Percentiles rank a stretch among this genome's conserved stretches.
Conservation (phyloP, 352 stramenopile species). For the Globisporangium uncinulatum region DNA sequence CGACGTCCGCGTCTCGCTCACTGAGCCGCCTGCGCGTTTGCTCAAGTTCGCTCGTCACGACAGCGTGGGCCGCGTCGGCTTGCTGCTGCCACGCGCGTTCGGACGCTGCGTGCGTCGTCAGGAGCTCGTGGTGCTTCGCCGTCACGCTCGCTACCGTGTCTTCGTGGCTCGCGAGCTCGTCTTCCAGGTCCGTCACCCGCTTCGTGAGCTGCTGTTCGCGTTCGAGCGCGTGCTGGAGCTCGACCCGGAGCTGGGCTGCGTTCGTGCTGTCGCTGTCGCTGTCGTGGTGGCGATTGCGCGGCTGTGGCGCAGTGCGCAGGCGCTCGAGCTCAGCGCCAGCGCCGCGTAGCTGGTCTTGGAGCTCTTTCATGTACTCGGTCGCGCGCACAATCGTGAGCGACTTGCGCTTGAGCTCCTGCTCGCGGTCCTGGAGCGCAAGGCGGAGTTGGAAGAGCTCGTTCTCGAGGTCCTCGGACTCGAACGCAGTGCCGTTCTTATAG, state of each 20-base stretch:
- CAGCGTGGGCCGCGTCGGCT: slow-evolving; percentile 23
- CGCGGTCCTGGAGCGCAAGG: slow-evolving; percentile 53
- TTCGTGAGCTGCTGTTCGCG: slow-evolving; percentile 24
- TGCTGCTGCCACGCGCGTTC: slow-evolving; percentile 37
- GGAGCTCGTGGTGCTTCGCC: slow-evolving; percentile 29
- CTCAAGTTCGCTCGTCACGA: slow-evolving; percentile 30
- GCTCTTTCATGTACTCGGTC: slow-evolving; percentile 46
- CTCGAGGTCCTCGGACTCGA: slow-evolving; percentile 55
- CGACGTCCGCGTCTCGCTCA: slow-evolving; percentile 44
- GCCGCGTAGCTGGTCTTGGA: slow-evolving; percentile 36
- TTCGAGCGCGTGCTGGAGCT: slow-evolving; percentile 28
- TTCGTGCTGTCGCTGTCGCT: background rate
- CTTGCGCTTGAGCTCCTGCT: slow-evolving; percentile 53
- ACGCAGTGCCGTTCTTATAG: slow-evolving; percentile 55
- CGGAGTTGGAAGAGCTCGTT: slow-evolving; percentile 51
- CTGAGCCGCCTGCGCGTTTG: slow-evolving; percentile 32
- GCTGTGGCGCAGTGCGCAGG: slow-evolving; percentile 14
- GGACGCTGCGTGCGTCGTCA: slow-evolving; percentile 23
- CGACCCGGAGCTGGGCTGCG: slow-evolving; percentile 27
- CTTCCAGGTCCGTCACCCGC: slow-evolving; percentile 31
- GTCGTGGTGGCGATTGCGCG: slow-evolving; percentile 15
- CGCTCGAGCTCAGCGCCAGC: slow-evolving; percentile 22
- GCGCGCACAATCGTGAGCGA: slow-evolving; percentile 56
- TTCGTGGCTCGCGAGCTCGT: slow-evolving; percentile 24
- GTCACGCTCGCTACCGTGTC: slow-evolving; percentile 23